Evolutionary conservation across 257 asterid genomes (phyloP), one percentile per base, ranked within the genome.

Genomic region (Solanum rostratum): DNA sequence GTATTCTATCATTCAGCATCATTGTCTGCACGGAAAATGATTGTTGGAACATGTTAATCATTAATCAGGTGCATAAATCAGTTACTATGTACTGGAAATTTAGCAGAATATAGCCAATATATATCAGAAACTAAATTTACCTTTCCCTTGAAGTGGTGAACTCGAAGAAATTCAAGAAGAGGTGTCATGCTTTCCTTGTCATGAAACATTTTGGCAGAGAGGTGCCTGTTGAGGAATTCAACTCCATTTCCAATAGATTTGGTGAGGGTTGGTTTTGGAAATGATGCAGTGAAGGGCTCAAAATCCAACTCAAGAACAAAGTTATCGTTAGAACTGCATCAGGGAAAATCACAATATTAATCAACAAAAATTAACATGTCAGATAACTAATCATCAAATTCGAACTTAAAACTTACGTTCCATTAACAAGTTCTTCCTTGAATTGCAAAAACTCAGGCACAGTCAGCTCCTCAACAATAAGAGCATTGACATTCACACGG

Each of bases 171-270:
- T 45, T 95, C 98, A 7, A 97, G 98, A 62, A 97, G 95, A 68
- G 98, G 98, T 41, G 95, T 85, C 98, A 97, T 90, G 92, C 97
- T 97, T 5, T 95, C 98, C 90, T 87, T 92, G 92, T 95, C 97
- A 65, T 97, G 98, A 81, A 97, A 97, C 98, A 97, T 93, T 85
- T 97, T 95, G 1, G 99, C 98, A 6, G 98, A 97, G 86, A 97
- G 98, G 86, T 97, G 98, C 84, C 98, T 82, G 90, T 97, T 95
- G 82, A 97, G 98, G 90, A 97, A 97, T 88, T 97, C 97, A 33
- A 97, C 99, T 85, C 99, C 99, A 59, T 97, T 95, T 16, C 99
- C 99, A 43, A 97, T 97, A 78, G 97, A 97, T 80, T 95, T 97
- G 9, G 99, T 94, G 69, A 97, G 92, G 52, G 98, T 97, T 6